phyloP scores from a whole-genome alignment of 495 filamentous ascomycete species.

The Filosporella fistucella region DNA sequence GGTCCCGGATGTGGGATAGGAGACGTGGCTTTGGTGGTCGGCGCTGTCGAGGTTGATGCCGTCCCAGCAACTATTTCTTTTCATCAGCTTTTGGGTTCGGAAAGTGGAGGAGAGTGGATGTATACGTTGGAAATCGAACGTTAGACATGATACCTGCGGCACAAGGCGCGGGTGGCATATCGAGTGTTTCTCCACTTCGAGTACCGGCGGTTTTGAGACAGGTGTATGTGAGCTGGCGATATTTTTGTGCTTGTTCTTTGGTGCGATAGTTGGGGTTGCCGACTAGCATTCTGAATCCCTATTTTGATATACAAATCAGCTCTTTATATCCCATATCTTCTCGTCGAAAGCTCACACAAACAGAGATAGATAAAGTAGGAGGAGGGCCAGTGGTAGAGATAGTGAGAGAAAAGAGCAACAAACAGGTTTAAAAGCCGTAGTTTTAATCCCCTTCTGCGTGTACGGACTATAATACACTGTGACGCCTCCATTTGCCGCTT shows the following conservation, averaged over 20 bases:
- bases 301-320: too few relatives aligned
- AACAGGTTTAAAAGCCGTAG: constrained; percentile 35
- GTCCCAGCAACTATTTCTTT: constrained; percentile 75
- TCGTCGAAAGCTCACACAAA: too few relatives aligned
- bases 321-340: too few relatives aligned
- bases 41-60: constrained; percentile 53
- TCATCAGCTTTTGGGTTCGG: too few relatives aligned
- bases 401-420: constrained; percentile 5
- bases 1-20: constrained; percentile 24
- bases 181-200: constrained; percentile 5
- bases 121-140: constrained; percentile 64
- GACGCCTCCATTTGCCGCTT: constrained; percentile 24
- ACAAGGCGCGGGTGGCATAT: constrained; percentile 29
- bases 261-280: constrained; percentile 28
- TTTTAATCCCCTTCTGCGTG: constrained; percentile 28
- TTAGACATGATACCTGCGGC: constrained; percentile 37
- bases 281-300: constrained; percentile 39
- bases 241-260: neutral
- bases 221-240: constrained; percentile 15
- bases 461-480: constrained; percentile 51
- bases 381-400: neutral
- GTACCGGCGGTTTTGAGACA: constrained; percentile 25
- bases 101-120: too few relatives aligned
- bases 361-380: too few relatives aligned
- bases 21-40: constrained; percentile 51